phyloP scores from a whole-genome alignment of 495 filamentous ascomycete genomes.

The Penicillium robsamsonii region DNA sequence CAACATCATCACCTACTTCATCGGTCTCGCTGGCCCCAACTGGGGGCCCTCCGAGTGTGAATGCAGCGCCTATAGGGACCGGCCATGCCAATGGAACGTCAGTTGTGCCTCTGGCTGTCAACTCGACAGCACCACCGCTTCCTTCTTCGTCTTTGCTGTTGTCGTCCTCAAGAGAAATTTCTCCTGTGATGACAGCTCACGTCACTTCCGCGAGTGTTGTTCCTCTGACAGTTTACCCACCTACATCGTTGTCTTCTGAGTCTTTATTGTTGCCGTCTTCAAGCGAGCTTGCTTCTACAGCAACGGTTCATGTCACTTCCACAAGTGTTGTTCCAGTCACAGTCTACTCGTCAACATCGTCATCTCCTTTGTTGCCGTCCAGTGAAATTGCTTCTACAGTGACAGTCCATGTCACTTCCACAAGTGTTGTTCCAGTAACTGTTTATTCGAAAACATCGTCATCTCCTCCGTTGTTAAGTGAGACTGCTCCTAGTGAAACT shows the following conservation, averaged over 20 bases:
- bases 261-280: not conserved
- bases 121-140: not conserved
- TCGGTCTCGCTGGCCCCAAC: not conserved
- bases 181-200: conserved; percentile 5
- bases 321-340: conserved; percentile 9
- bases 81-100: not conserved
- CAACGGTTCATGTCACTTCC: conserved; percentile 13
- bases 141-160: not conserved
- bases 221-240: not conserved
- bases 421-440: conserved; percentile 9
- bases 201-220: conserved; percentile 7
- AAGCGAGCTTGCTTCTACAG: not conserved
- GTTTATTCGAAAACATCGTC: conserved; percentile 8
- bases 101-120: not conserved
- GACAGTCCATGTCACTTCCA: conserved; percentile 12
- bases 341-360: conserved; percentile 5
- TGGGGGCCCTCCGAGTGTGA: not conserved
- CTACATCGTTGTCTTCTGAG: not conserved
- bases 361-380: not conserved
- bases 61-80: not conserved
- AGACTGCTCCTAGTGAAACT: not conserved
- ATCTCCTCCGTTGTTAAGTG: not conserved
- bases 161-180: not conserved
- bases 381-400: not conserved
- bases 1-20: not conserved